A percentile compares a stretch with the other conserved stretches of the same genome.
Conservation (phyloP, 495 filamentous ascomycete genomes). For the Penicillium goetzii region DNA sequence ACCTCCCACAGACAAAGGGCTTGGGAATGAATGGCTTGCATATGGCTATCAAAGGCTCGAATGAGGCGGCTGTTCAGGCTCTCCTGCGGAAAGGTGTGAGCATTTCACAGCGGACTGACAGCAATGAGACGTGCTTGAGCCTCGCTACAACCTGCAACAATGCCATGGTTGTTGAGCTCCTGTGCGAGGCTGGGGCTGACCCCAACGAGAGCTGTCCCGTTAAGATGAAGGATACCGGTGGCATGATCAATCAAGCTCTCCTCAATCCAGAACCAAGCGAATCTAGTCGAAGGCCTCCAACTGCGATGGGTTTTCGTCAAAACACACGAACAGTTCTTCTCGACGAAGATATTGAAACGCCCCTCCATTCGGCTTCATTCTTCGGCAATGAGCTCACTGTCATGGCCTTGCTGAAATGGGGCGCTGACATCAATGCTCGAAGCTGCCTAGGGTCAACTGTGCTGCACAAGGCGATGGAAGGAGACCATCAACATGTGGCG, state of each 20-base stretch:
- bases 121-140: background rate
- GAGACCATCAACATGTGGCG: background rate
- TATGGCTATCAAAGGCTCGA: background rate
- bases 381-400: background rate
- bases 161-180: background rate
- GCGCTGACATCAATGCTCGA: background rate
- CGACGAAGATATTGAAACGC: background rate
- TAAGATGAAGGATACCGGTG: background rate
- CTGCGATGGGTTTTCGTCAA: background rate
- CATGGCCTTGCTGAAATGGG: background rate
- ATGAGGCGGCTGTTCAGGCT: background rate
- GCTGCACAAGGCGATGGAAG: constrained; percentile 1
- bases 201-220: background rate
- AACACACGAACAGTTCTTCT: background rate
- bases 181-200: background rate
- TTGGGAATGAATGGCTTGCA: background rate
- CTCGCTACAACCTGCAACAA: background rate
- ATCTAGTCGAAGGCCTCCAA: background rate
- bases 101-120: background rate
- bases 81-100: background rate
- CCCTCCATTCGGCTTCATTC: background rate
- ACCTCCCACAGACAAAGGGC: background rate
- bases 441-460: background rate
- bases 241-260: background rate
- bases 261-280: background rate